phyloP scores from a whole-genome alignment of 129 eudicot species.

The Centaurea solstitialis region DNA sequence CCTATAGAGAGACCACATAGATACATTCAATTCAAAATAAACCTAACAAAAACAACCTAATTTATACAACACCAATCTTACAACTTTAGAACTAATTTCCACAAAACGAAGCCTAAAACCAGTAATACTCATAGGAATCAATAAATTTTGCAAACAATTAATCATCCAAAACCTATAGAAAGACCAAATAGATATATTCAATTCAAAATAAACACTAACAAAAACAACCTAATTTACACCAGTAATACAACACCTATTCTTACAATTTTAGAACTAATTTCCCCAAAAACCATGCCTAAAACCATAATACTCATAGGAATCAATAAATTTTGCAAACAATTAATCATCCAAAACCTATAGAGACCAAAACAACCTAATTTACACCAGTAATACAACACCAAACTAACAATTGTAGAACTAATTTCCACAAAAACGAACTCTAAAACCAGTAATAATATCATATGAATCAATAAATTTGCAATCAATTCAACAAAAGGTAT shows the following conservation, averaged over 20 bases:
- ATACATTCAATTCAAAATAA: background rate
- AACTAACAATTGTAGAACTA: background rate
- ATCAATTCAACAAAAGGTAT: constrained; percentile 33
- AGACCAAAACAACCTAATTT: background rate
- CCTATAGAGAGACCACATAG: constrained; percentile 43
- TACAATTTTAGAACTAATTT: background rate
- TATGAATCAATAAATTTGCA: background rate
- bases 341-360: constrained; percentile 67
- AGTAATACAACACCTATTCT: background rate
- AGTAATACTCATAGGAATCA: background rate
- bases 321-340: background rate
- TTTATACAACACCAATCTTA: background rate
- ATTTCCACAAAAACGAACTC: background rate
- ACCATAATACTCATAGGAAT: background rate
- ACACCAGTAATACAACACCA: too few species aligned
- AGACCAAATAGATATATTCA: constrained; percentile 9
- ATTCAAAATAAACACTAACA: background rate
- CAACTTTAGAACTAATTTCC: background rate
- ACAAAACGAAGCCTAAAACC: background rate
- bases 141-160: background rate
- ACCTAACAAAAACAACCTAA: background rate
- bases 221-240: background rate
- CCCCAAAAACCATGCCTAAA: constrained; percentile 4
- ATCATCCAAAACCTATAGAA: constrained; percentile 73
- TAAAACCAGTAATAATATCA: background rate